A percentile compares a stretch with the other conserved stretches of the same genome.
phyloP scores from a whole-genome alignment of 2,329 filamentous ascomycete species.

The Fusarium secorum region DNA sequence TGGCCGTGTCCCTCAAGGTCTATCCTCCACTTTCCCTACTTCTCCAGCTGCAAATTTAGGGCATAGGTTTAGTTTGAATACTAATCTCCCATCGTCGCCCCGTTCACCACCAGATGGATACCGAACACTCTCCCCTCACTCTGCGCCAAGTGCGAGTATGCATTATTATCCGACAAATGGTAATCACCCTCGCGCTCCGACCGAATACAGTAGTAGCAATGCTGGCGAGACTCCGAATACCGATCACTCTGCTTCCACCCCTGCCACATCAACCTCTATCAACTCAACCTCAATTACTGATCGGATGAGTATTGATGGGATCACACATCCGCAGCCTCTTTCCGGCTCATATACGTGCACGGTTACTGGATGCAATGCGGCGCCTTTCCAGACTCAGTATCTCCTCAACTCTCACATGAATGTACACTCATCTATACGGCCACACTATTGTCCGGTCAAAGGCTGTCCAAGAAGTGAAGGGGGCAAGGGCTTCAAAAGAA shows the following conservation, averaged over 20 bases:
- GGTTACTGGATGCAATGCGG: constrained; percentile 70
- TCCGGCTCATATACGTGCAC: constrained; percentile 66
- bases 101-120: constrained; percentile 59
- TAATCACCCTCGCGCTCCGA: constrained; percentile 47
- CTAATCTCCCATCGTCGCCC: constrained; percentile 52
- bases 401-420: constrained; percentile 82
- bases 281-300: constrained; percentile 52
- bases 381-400: constrained; percentile 79
- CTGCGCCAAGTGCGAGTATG: constrained; percentile 50
- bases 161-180: constrained; percentile 48
- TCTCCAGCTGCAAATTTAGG: constrained; percentile 45
- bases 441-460: constrained; percentile 70
- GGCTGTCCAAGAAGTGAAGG: constrained; percentile 69
- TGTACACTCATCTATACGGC: constrained; percentile 70
- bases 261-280: constrained; percentile 46
- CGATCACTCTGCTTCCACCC: constrained; percentile 54
- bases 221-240: constrained; percentile 57
- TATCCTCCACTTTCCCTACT: constrained; percentile 41
- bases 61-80: constrained; percentile 44
- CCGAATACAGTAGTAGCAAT: constrained; percentile 56
- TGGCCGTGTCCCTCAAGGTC: constrained; percentile 34
- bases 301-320: constrained; percentile 66
- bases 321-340: constrained; percentile 61
- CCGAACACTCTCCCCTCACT: constrained; percentile 57
- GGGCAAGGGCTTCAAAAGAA: constrained; percentile 74